Conservation (phyloP, 305 asterid genomes). For the Solanum hybrid region DNA sequence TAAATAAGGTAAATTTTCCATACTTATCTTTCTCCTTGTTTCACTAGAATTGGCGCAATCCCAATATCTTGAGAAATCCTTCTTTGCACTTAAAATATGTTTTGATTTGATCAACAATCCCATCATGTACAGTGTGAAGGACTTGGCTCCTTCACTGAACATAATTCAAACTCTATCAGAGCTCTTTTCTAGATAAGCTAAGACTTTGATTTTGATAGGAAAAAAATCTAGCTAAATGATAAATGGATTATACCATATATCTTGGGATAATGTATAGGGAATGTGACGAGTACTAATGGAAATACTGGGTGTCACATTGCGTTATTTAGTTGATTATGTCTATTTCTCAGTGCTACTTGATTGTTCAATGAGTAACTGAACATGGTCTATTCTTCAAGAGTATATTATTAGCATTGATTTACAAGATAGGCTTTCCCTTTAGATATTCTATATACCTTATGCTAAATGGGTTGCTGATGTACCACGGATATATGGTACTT, state of each 20-base stretch:
- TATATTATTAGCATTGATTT: neutral
- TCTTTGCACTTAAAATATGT: too few relatives aligned
- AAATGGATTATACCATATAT: neutral
- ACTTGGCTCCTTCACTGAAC: neutral
- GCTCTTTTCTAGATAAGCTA: neutral
- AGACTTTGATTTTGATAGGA: neutral
- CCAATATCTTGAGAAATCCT: neutral
- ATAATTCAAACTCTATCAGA: neutral
- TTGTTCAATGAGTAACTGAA: neutral
- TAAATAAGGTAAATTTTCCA: too few relatives aligned
- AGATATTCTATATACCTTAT: neutral
- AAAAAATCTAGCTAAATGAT: neutral
- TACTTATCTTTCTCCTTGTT: too few relatives aligned
- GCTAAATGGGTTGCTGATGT: neutral
- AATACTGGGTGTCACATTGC: neutral
- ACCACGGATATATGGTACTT: neutral
- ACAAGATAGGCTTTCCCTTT: too few relatives aligned
- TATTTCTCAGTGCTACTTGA: neutral
- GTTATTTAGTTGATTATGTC: neutral
- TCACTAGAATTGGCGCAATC: neutral
- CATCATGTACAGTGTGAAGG: too few relatives aligned
- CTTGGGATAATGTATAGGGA: neutral
- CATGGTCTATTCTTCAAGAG: neutral
- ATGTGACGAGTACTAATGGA: neutral
- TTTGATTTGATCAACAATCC: neutral